Evolutionary conservation across 2,329 filamentous ascomycete genomes (phyloP), one percentile per base, ranked within the genome.

Genomic region (Aureobasidium pullulans): DNA sequence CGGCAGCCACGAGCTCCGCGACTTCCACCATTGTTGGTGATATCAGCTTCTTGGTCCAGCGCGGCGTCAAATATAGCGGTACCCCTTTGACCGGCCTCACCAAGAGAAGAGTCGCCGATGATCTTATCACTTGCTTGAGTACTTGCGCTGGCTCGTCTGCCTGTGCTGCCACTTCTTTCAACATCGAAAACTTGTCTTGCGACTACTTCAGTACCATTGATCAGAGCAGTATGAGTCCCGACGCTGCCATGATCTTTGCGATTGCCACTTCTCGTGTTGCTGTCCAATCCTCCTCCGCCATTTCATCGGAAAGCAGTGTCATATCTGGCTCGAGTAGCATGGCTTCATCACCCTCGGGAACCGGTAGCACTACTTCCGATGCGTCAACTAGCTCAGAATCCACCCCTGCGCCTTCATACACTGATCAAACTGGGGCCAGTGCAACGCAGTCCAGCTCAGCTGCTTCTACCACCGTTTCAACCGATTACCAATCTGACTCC

Each of bases 161-260:
- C n/a, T 56, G 52, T 13, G 52, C 23, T 16, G 52, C 52, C 4
- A 56, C 52, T 42, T 56, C 52, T 1, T 56, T 56, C 39, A 56
- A 56, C 15, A 44, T 23, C 3, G 39, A 56, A 8, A 44, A 37
- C 4, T 40, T 23, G 28, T 10, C 31, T n/a, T 56, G 52, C 28
- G 6, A 34, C 16, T 56, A 56, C 52, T 56, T 44, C 39, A 56
- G 52, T 15, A 39, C 11, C 6, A 44, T 56, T 6, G 40, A 43
- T 23, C 39, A 43, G 37, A 56, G 52, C 29, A 56, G 52, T 13
- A 11, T 23, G 2, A 19, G 23, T 32, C 19, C 40, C 15, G 23
- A 56, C 2, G 23, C 32, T 32, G 32, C 31, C 11, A 48, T 48
- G 9, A 13, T n/a, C 10, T 48, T 57, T 34, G 54, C 42, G 3